Percentiles rank a stretch among this genome's conserved stretches.
Conservation (phyloP, 345 rosid genomes). For the Clarkia xantiana region DNA sequence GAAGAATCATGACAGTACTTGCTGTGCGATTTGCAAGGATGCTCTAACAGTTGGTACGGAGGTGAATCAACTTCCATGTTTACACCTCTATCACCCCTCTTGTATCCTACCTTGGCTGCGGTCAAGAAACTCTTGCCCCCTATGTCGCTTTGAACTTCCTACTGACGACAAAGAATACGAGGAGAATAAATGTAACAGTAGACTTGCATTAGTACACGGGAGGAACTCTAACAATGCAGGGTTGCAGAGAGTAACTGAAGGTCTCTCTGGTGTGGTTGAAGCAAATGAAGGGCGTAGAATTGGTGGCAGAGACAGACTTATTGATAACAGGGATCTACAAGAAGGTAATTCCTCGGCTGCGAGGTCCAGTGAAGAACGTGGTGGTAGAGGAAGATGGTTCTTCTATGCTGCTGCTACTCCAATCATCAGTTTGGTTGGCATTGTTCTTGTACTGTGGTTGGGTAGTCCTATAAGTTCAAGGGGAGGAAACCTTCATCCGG, state of each 20-base stretch:
- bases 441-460: slow-evolving; percentile 56
- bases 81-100: slow-evolving; percentile 56
- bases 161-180: slow-evolving; percentile 80
- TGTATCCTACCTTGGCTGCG: slow-evolving; percentile 87
- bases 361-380: slow-evolving; percentile 10
- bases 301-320: slow-evolving; percentile 9
- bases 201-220: not conserved
- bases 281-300: slow-evolving; percentile 18
- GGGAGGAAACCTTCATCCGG: slow-evolving; percentile 17
- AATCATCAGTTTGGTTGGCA: slow-evolving; percentile 58
- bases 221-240: slow-evolving; percentile 14
- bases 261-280: slow-evolving; percentile 34
- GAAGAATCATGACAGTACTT: slow-evolving; percentile 24
- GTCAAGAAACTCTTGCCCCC: slow-evolving; percentile 82
- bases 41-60: slow-evolving; percentile 33
- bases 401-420: slow-evolving; percentile 61
- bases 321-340: slow-evolving; percentile 11
- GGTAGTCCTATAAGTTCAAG: slow-evolving; percentile 35
- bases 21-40: slow-evolving; percentile 91
- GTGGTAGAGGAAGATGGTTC: slow-evolving; percentile 60
- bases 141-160: slow-evolving; percentile 83
- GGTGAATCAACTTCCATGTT: slow-evolving; percentile 75
- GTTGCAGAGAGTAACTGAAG: slow-evolving; percentile 28
- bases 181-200: slow-evolving; percentile 34
- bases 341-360: slow-evolving; percentile 6